phyloP scores from a whole-genome alignment of 1,139 yeast species.

The Saccharomycopsis hybrid region DNA sequence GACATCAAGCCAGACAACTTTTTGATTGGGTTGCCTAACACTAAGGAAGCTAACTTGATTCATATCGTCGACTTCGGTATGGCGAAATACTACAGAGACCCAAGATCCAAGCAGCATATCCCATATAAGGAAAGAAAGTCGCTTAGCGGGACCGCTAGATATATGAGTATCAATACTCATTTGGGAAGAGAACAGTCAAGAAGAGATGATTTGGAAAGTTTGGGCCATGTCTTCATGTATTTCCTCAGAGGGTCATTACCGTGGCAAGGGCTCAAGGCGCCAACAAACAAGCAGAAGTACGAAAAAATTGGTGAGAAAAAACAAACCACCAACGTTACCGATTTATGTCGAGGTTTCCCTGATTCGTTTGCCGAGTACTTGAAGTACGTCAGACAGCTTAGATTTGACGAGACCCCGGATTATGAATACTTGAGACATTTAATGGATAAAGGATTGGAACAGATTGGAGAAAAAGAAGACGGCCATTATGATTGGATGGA shows the following conservation, averaged over 20 bases:
- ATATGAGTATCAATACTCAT: slow-evolving; percentile 62
- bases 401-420: slow-evolving; percentile 90
- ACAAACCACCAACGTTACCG: slow-evolving; percentile 74
- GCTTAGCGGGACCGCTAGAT: slow-evolving; percentile 58
- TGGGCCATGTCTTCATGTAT: slow-evolving; percentile 61
- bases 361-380: slow-evolving; percentile 82
- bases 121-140: slow-evolving; percentile 61
- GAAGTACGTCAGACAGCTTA: slow-evolving; percentile 70
- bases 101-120: slow-evolving; percentile 51
- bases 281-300: slow-evolving; percentile 91
- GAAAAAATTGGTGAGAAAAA: slow-evolving; percentile 96
- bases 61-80: slow-evolving; percentile 57
- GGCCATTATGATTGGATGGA: slow-evolving; percentile 95
- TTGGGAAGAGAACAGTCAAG: slow-evolving; percentile 60
- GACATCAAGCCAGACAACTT: slow-evolving; percentile 97
- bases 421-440: slow-evolving; percentile 76
- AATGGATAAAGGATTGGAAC: slow-evolving; percentile 66
- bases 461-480: slow-evolving; percentile 69
- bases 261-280: slow-evolving; percentile 73
- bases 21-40: slow-evolving; percentile 62
- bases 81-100: slow-evolving; percentile 65
- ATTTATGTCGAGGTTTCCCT: slow-evolving; percentile 76
- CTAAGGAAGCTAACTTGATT: slow-evolving; percentile 43
- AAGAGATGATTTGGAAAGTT: slow-evolving; percentile 55
- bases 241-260: slow-evolving; percentile 57